phyloP scores from a whole-genome alignment of 371 early-diverging fungal genomes.

The Parasitella parasitica region DNA sequence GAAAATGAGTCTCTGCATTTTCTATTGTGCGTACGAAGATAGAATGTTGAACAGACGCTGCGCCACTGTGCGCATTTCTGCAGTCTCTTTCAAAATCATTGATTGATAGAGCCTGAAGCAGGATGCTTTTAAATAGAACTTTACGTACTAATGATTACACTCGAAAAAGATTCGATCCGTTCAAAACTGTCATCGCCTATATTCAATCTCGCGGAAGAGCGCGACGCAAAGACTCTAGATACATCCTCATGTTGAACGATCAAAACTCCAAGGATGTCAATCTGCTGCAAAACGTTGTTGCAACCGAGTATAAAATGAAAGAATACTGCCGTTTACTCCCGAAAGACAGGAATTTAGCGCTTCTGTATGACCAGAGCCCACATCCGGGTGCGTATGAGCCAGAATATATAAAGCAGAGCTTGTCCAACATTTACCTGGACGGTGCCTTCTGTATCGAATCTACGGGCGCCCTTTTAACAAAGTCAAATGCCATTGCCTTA shows the following conservation, averaged over 20 bases:
- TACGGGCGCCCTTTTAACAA: neutral
- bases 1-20: too few relatives aligned
- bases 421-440: neutral
- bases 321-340: constrained; percentile 46
- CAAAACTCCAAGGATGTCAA: constrained; percentile 35
- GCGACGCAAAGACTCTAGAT: constrained; percentile 66
- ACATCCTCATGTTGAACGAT: constrained; percentile 67
- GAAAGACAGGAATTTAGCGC: constrained; percentile 31
- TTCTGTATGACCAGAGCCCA: neutral
- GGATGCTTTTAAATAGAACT: too few relatives aligned
- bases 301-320: constrained; percentile 50
- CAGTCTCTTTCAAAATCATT: too few relatives aligned
- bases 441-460: neutral
- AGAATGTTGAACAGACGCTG: too few relatives aligned
- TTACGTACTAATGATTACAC: too few relatives aligned
- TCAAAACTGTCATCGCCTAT: constrained; percentile 63
- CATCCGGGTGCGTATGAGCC: neutral
- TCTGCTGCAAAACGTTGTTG: constrained; percentile 32
- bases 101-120: too few relatives aligned
- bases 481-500: neutral
- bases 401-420: neutral
- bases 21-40: too few relatives aligned
- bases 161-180: constrained; percentile 68
- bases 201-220: constrained; percentile 93
- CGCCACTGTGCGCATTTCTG: too few relatives aligned